A percentile compares a stretch with the other conserved stretches of the same genome.
Evolutionary conservation across 2,329 filamentous ascomycete species (phyloP).

Genomic region (Teratosphaeria gauchensis): DNA sequence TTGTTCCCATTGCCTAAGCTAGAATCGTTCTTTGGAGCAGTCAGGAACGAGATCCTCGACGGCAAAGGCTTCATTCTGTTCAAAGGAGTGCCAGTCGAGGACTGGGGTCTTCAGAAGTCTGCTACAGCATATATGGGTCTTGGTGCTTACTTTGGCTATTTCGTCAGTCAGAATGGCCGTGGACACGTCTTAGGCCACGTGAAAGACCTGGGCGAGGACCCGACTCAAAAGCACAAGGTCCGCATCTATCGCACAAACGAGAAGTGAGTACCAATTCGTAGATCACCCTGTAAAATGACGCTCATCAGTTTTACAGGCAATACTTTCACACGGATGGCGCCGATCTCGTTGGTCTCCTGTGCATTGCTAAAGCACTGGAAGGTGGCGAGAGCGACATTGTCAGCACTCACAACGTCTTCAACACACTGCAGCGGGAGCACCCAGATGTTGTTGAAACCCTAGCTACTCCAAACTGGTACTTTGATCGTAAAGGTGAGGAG

Average conservation of each 20-base stretch:
- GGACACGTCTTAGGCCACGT: conserved; percentile 81
- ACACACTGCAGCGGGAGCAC: conserved; percentile 61
- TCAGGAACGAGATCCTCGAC: conserved; percentile 61
- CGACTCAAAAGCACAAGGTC: conserved; percentile 71
- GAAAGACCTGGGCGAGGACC: conserved; percentile 77
- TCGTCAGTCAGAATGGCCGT: conserved; percentile 73
- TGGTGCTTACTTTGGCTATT: conserved; percentile 71
- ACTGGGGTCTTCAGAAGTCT: conserved; percentile 71
- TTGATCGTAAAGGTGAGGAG: conserved; percentile 80
- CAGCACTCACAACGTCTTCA: conserved; percentile 72
- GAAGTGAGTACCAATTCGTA: neutral
- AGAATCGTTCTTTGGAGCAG: conserved; percentile 41
- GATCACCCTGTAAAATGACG: neutral
- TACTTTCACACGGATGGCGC: conserved; percentile 79
- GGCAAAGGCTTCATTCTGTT: conserved; percentile 87
- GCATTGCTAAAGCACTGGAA: conserved; percentile 65
- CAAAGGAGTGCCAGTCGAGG: conserved; percentile 67
- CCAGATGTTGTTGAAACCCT: conserved; percentile 70
- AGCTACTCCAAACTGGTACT: conserved; percentile 77
- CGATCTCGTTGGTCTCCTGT: conserved; percentile 75
- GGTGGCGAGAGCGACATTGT: conserved; percentile 79
- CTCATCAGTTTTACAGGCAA: conserved; percentile 54
- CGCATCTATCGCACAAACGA: conserved; percentile 70
- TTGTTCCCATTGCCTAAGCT: conserved; percentile 53
- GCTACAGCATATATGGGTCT: conserved; percentile 88